phyloP scores from a whole-genome alignment of 495 filamentous ascomycete genomes.

The Cercophora samala region DNA sequence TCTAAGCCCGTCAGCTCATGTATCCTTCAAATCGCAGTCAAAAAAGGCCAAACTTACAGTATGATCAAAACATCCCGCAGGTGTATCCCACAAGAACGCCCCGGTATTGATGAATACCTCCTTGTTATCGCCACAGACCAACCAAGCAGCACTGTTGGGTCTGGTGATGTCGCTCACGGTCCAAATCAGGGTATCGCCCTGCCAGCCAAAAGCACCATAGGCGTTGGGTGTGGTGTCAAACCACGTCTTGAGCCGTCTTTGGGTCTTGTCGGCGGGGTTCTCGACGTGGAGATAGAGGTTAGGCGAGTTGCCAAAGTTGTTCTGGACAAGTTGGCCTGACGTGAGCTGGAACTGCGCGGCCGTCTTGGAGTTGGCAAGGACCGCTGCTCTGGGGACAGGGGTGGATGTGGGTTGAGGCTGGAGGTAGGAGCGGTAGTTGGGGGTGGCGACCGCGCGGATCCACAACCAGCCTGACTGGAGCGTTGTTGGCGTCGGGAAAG shows the following conservation, averaged over 20 bases:
- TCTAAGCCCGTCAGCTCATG: slow-evolving; percentile 14
- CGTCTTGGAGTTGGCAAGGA: slow-evolving; percentile 39
- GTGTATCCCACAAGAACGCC: slow-evolving; percentile 47
- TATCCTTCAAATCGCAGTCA: neutral
- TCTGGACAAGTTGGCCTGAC: slow-evolving; percentile 45
- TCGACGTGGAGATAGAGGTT: slow-evolving; percentile 30
- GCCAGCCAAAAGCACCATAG: slow-evolving; percentile 48
- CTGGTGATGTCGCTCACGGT: slow-evolving; percentile 36
- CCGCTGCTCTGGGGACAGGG: slow-evolving; percentile 29
- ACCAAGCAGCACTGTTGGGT: slow-evolving; percentile 48
- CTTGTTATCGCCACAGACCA: slow-evolving; percentile 41
- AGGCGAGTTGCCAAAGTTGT: slow-evolving; percentile 19
- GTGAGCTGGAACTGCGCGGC: slow-evolving; percentile 52
- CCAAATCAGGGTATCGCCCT: slow-evolving; percentile 50
- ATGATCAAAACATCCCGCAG: slow-evolving; percentile 49
- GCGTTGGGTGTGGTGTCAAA: slow-evolving; percentile 34
- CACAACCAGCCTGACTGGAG: slow-evolving; percentile 47
- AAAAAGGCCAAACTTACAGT: slow-evolving; percentile 34
- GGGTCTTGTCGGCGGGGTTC: slow-evolving; percentile 39
- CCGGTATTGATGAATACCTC: slow-evolving; percentile 50
- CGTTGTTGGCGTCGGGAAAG: slow-evolving; percentile 33
- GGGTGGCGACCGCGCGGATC: slow-evolving; percentile 51
- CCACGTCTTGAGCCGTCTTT: slow-evolving; percentile 35
- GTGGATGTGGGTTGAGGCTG: slow-evolving; percentile 39
- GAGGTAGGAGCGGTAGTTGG: slow-evolving; percentile 53